phyloP scores from a whole-genome alignment of 495 filamentous ascomycete species.

The Penicillium dipodomyicola region DNA sequence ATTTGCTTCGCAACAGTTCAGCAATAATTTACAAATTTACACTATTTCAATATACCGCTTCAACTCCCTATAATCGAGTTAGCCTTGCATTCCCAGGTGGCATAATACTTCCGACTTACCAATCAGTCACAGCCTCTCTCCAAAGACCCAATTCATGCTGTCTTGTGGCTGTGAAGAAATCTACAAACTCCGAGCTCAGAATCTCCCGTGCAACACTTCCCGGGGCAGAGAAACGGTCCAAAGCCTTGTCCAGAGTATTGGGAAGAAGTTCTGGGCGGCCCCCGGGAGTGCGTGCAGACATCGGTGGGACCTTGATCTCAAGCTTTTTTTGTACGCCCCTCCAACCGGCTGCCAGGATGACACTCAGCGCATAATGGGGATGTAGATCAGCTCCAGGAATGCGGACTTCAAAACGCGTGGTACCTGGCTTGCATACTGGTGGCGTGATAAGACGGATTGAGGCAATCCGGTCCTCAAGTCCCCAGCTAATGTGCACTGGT shows the following conservation, averaged over 20 bases:
- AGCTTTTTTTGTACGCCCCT: constrained; percentile 83
- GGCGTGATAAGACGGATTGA: constrained; percentile 83
- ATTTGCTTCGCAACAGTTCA: background rate
- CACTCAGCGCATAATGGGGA: constrained; percentile 75
- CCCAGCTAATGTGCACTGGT: constrained; percentile 91
- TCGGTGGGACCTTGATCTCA: constrained; percentile 70
- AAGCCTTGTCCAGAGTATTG: constrained; percentile 77
- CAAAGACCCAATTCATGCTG: constrained; percentile 84
- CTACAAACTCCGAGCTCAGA: constrained; percentile 86
- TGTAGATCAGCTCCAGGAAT: constrained; percentile 88
- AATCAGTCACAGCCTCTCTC: constrained; percentile 94
- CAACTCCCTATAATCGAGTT: constrained; percentile 21
- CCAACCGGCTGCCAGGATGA: constrained; percentile 78
- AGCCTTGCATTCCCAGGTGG: background rate
- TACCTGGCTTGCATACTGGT: constrained; percentile 67
- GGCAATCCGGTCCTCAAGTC: constrained; percentile 85
- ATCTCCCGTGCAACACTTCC: constrained; percentile 81
- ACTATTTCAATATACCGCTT: constrained; percentile 33
- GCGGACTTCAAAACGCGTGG: constrained; percentile 85
- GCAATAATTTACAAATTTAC: constrained; percentile 7
- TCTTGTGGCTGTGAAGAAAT: constrained; percentile 88
- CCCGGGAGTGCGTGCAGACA: constrained; percentile 48
- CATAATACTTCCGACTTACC: constrained; percentile 49
- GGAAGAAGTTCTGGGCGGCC: constrained; percentile 49
- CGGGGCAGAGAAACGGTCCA: constrained; percentile 58